Evolutionary conservation across 2,329 filamentous ascomycete species (phyloP), one percentile per base, ranked within the genome.

Genomic region (Helotiales sp.): DNA sequence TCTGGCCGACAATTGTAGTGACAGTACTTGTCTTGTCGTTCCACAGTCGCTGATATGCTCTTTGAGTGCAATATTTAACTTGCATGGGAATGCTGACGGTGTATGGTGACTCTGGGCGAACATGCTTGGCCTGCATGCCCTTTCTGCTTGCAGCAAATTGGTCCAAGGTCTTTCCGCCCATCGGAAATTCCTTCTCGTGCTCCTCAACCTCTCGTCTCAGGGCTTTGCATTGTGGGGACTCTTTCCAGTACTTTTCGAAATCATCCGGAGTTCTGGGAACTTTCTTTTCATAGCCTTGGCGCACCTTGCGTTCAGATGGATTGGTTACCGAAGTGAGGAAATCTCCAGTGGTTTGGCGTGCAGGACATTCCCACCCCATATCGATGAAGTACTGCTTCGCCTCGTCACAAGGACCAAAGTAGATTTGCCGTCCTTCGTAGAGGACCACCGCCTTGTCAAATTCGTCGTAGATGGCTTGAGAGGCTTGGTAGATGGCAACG

Each of bases 41-140:
- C 61, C 79, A 81, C 8, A 97, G 78, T 48, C 93, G 85, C 69
- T 85, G 84, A 77, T 88, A 95, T 7, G 91, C 91, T 70, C 93
- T 87, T 79, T 86, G 86, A 47, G 96, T 79, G 70, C 92, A 96
- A 22, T 96, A 85, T 59, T 81, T 73, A 62, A 96, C 75, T 73
- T 98, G 93, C 73, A 93, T 87, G 1, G 61, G 55, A 64, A 88
- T 90, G 0, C 90, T 93, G 40, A 97, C 77, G 0, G 91, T 96
- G 72, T 88, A 97, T 0, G 93, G 91, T 1, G 91, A 96, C 71
- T 84, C 84, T 49, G 80, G 73, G 2, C 90, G 87, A 70, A 82
- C 80, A 27, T 74, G 69, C 68, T 78, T 81, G 63, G 84, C 81
- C 59, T 72, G 67, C 66, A 68, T 69, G 10, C 55, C 64, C 33